Conservation (phyloP, 371 early-diverging fungal species). For the Mitosporidium daphniae region DNA sequence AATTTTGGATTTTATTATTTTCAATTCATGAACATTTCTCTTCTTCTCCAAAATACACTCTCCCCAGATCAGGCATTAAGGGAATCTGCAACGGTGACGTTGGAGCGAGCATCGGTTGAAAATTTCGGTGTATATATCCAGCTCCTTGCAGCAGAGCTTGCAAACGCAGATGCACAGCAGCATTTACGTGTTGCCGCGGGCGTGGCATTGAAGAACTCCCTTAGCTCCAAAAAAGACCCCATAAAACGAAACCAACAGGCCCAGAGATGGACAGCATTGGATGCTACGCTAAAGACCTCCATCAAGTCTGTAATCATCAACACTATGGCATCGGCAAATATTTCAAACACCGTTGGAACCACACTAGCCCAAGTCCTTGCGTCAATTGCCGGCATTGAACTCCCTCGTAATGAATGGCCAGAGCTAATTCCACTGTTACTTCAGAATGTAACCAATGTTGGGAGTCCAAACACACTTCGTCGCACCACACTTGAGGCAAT, state of each 20-base stretch:
- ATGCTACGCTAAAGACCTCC: constrained; percentile 1
- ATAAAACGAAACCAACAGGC: background rate
- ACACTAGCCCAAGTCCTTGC: constrained; percentile 19
- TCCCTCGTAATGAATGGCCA: constrained; percentile 37
- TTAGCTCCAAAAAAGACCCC: constrained; percentile 15
- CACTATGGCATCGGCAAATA: constrained; percentile 17
- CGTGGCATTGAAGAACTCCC: constrained; percentile 49
- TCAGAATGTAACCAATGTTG: constrained; percentile 16
- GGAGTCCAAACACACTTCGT: constrained; percentile 6
- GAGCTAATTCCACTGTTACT: constrained; percentile 36
- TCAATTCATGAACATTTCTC: too few species aligned
- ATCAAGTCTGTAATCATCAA: constrained; percentile 13
- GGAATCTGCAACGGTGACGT: constrained; percentile 29
- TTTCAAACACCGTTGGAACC: background rate
- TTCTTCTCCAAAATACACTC: constrained; percentile 27
- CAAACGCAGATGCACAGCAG: constrained; percentile 17
- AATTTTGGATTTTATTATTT: too few species aligned
- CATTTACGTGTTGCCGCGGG: constrained; percentile 36
- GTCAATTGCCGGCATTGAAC: constrained; percentile 53
- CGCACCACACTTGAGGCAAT: background rate
- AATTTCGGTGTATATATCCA: constrained; percentile 37
- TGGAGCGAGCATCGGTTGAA: constrained; percentile 24
- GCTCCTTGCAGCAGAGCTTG: constrained; percentile 32
- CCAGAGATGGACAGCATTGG: constrained; percentile 2
- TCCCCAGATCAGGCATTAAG: constrained; percentile 19